Evolutionary conservation across 345 rosid genomes (phyloP), one percentile per base, ranked within the genome.

Genomic region (Atalantia buxifolia): DNA sequence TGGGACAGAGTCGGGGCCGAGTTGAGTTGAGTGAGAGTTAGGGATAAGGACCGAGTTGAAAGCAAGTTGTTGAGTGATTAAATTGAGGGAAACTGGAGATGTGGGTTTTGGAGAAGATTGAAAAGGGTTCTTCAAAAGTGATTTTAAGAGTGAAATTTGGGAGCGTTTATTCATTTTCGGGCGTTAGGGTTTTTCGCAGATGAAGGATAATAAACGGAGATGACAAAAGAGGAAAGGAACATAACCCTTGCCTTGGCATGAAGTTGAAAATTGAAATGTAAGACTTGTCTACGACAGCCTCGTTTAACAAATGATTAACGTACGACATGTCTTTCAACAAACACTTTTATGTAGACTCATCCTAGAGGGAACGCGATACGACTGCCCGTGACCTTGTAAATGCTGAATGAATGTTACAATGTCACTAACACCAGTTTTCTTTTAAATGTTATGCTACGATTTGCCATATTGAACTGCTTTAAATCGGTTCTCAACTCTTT

Each of bases 161-260:
- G 88, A 83, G 53, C 74, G 82, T 78, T 45, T 76, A 72, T 79
- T 85, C 94, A 89, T 83, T 73, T 76, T 53, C 8, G 18, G 25
- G 22, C 4, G 21, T 31, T 66, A 64, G 24, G 53, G 18, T 55
- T 25, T 65, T 65, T 66, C 75, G 6, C 8, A 0, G 36, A 1
- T 1, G 24, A 14, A 9, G 56, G 40, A 31, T 3, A 27, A 60
- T 12, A 19, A 31, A 7, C 9, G 21, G 12, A 22, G 73, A 56
- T 2, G 40, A 7, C 68, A 18, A 14, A 7, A 8, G 28, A 0
- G 31, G 38, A 14, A 22, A 24, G 19, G n/a, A 60, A 53, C 13
- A 3, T 0, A 13, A 42, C 5, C 50, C 18, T 45, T 13, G 18
- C 18, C 18, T 4, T 3, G 50, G 50, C 4, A 9, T 42, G 14